Conservation (phyloP, 2,329 filamentous ascomycete species). For the Aspergillus piperis region DNA sequence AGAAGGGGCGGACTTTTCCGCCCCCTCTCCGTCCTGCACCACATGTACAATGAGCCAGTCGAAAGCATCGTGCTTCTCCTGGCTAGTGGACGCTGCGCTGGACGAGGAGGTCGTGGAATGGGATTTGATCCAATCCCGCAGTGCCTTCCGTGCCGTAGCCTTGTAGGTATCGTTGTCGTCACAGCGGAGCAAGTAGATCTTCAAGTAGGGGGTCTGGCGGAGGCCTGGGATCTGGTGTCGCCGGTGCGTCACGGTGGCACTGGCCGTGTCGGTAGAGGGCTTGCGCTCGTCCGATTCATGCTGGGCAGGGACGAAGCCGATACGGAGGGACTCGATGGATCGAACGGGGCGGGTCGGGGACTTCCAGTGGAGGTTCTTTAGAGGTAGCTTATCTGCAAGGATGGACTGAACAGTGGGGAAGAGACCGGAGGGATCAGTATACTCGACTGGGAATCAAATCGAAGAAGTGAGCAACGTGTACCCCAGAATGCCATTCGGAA, state of each 20-base stretch:
- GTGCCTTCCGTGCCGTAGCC: conserved; percentile 69
- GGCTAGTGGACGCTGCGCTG: conserved; percentile 56
- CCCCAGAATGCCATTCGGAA: neutral
- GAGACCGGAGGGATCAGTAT: conserved; percentile 87
- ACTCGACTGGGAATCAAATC: conserved; percentile 69
- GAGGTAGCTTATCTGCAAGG: conserved; percentile 74
- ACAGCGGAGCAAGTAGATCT: conserved; percentile 83
- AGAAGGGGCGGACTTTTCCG: conserved; percentile 67
- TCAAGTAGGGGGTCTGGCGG: conserved; percentile 89
- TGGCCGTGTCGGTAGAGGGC: conserved; percentile 40
- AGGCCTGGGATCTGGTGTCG: conserved; percentile 94
- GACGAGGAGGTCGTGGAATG: conserved; percentile 62
- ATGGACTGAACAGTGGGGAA: conserved; percentile 80
- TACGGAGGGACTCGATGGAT: conserved; percentile 88
- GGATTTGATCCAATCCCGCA: conserved; percentile 88
- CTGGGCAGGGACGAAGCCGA: conserved; percentile 75
- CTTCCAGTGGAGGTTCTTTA: conserved; percentile 95
- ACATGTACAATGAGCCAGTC: conserved; percentile 96
- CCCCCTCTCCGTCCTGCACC: conserved; percentile 71
- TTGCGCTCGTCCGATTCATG: conserved; percentile 38
- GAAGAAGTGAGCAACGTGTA: conserved; percentile 23
- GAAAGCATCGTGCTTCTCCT: conserved; percentile 93
- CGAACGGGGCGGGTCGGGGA: conserved; percentile 86
- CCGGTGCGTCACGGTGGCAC: conserved; percentile 51
- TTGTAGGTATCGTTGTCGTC: conserved; percentile 97